Conservation (phyloP, 176 grass and related monocot genomes). For the Phragmites australis region DNA sequence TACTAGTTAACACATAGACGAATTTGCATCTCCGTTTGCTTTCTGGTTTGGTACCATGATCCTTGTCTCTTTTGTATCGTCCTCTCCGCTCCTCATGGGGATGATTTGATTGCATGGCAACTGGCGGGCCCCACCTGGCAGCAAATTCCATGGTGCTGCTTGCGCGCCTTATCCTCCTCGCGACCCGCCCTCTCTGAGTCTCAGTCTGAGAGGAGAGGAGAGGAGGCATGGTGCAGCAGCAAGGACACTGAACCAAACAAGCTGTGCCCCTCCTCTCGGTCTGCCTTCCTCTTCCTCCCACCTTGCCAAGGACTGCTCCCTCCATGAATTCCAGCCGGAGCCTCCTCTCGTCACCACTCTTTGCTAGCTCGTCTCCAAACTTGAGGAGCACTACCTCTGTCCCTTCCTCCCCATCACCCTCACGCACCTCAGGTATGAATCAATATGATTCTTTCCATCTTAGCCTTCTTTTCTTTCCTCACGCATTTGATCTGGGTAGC, state of each 20-base stretch:
- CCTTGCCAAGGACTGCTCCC: not conserved
- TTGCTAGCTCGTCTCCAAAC: conserved; percentile 41
- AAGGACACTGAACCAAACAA: conserved; percentile 15
- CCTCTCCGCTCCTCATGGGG: no score
- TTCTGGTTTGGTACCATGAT: no score
- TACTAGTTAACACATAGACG: no score
- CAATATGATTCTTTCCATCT: not conserved
- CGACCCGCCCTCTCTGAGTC: no score
- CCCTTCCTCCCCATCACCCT: conserved; percentile 29
- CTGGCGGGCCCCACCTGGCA: conserved; percentile 18
- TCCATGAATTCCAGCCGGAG: conserved; percentile 61
- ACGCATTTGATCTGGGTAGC: no score
- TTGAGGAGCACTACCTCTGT: not conserved
- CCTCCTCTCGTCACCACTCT: conserved; percentile 52
- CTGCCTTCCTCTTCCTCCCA: not conserved
- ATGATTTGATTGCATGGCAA: no score
- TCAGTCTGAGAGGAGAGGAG: no score
- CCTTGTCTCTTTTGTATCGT: no score
- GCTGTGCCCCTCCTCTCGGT: not conserved
- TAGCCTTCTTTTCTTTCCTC: not conserved
- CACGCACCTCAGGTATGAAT: conserved; percentile 38
- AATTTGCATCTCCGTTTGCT: no score
- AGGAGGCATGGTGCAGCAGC: no score
- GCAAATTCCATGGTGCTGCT: conserved; percentile 37
- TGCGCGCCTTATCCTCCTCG: conserved; percentile 44